Evolutionary conservation across 2,329 filamentous ascomycete genomes (phyloP), one percentile per base, ranked within the genome.

Genomic region (Pseudocercospora ulei): DNA sequence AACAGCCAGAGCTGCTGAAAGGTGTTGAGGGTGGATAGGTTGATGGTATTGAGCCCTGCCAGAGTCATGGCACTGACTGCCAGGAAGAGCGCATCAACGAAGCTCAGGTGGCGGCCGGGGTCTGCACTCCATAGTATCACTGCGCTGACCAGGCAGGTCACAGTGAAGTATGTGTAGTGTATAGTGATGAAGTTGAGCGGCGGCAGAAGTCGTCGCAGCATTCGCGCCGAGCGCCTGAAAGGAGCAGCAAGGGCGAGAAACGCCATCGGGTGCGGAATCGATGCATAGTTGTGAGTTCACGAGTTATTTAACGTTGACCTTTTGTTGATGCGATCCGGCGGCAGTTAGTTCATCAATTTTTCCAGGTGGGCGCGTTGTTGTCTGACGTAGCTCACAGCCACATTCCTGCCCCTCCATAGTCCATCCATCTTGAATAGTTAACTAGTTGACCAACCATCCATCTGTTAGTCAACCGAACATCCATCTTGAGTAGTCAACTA

Each of bases 1-100:
- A 77, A 80, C 6, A 84, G 64, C 24, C 80, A 60, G 17, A 73
- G 62, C 56, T 84, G 80, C 57, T 84, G 80, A 54, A 76, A 79
- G 0, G 72, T 77, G 24, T 75, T 82, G 52, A 83, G 54, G 17
- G 67, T 63, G 39, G 72, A 77, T 14, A 82, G 61, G 53, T 79
- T 75, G 49, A 76, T 70, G 1, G 78, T 80, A 51, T 81, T 82
- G 40, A 83, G 63, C 0, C 80, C 80, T 4, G 78, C 72, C 37
- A 75, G 67, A 4, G 76, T 80, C 64, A 82, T 77, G 27, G 78
- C 76, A 39, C 74, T 79, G 25, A 77, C 67, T 35, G 72, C 71
- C 35, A 82, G 59, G 55, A 82, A 83, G 9, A 83, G 58, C n/a
- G 73, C 69, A 54, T 83, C 78, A 23, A 69, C 68, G 57, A 77